A percentile compares a stretch with the other conserved stretches of the same genome.
phyloP scores from a whole-genome alignment of 2,329 filamentous ascomycete genomes.

The Sporothrix euskadiensis region DNA sequence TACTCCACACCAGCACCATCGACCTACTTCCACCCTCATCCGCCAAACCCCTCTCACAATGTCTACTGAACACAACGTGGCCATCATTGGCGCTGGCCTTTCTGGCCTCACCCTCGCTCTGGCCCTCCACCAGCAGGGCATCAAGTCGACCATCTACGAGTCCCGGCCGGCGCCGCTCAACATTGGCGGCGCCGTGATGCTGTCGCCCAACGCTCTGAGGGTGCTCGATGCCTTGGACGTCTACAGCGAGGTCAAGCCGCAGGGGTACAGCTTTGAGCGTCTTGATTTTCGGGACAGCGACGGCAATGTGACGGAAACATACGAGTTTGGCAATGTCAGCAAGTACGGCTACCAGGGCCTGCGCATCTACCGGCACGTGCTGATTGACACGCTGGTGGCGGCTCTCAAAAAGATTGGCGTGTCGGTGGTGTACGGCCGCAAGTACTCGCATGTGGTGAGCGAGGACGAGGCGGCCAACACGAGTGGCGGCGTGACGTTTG shows the following conservation, averaged over 20 bases:
- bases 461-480: not conserved
- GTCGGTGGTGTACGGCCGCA: slow-evolving; percentile 23
- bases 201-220: slow-evolving; percentile 59
- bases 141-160: slow-evolving; percentile 55
- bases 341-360: slow-evolving; percentile 56
- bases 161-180: slow-evolving; percentile 42
- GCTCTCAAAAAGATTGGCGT: slow-evolving; percentile 46
- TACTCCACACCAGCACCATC: too few relatives aligned
- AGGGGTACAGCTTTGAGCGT: not conserved
- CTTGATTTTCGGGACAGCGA: slow-evolving; percentile 4
- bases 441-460: not conserved
- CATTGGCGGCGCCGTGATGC: slow-evolving; percentile 58
- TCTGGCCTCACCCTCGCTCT: slow-evolving; percentile 56
- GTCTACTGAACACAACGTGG: slow-evolving; percentile 11
- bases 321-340: slow-evolving; percentile 50
- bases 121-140: slow-evolving; percentile 52
- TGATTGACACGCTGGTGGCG: slow-evolving; percentile 52
- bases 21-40: not conserved
- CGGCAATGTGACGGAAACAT: slow-evolving; percentile 39
- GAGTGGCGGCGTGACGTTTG: not conserved
- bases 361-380: slow-evolving; percentile 54
- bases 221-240: slow-evolving; percentile 46
- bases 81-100: slow-evolving; percentile 30
- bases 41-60: not conserved
- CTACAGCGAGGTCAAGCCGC: not conserved